Conservation (phyloP, 1,284 basidiomycete genomes). For the Stereum hirsutum region DNA sequence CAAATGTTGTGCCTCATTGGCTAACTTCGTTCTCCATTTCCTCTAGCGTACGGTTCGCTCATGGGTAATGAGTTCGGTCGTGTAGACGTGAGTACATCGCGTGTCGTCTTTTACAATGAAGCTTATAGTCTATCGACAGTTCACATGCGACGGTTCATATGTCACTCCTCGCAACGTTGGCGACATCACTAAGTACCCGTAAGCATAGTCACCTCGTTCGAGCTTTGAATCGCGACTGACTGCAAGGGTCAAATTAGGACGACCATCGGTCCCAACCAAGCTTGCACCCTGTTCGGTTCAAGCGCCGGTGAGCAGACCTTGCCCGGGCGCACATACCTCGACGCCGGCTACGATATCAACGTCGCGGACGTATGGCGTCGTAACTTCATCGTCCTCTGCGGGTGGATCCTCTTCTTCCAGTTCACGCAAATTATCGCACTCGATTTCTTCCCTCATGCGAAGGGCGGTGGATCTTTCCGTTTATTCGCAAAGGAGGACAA, state of each 20-base stretch:
- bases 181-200: conserved; percentile 60
- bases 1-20: not conserved
- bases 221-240: conserved; percentile 15
- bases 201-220: conserved; percentile 18
- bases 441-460: conserved; percentile 54
- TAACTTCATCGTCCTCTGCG: conserved; percentile 46
- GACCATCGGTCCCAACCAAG: conserved; percentile 53
- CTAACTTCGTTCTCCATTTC: not conserved
- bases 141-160: conserved; percentile 61
- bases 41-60: conserved; percentile 57
- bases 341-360: conserved; percentile 41
- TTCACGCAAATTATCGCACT: conserved; percentile 49
- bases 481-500: conserved; percentile 67
- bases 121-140: conserved; percentile 18
- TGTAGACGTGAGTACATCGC: conserved; percentile 33
- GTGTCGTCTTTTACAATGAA: conserved; percentile 1
- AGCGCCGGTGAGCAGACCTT: conserved; percentile 37
- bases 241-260: conserved; percentile 20
- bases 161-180: conserved; percentile 66
- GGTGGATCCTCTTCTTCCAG: conserved; percentile 63
- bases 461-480: conserved; percentile 35
- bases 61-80: conserved; percentile 84
- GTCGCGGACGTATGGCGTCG: conserved; percentile 50
- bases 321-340: conserved; percentile 49
- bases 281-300: conserved; percentile 59